Conservation (phyloP, 257 asterid species). For the Prunella vulgaris region DNA sequence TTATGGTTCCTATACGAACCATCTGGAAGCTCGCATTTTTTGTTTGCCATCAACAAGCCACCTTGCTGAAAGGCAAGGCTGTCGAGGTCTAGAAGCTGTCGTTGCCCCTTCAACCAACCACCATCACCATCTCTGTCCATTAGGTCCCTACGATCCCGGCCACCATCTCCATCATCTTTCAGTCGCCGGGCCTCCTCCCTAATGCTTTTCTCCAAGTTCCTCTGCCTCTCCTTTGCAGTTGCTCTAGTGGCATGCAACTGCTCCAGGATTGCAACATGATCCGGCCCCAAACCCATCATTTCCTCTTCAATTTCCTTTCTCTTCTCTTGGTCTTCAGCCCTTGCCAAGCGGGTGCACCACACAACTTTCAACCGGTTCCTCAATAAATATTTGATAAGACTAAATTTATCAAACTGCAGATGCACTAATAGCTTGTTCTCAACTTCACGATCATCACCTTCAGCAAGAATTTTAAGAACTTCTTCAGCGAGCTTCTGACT, state of each 20-base stretch:
- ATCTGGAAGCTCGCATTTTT: slow-evolving; percentile 51
- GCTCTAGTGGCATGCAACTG: slow-evolving; percentile 64
- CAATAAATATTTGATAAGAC: slow-evolving; percentile 41
- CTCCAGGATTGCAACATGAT: slow-evolving; percentile 48
- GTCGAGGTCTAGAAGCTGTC: slow-evolving; percentile 53
- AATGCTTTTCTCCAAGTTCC: slow-evolving; percentile 51
- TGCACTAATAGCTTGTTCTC: slow-evolving; percentile 49
- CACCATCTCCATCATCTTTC: slow-evolving; percentile 54
- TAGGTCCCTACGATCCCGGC: slow-evolving; percentile 26
- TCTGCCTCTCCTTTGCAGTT: slow-evolving; percentile 59
- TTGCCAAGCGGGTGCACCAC: slow-evolving; percentile 55
- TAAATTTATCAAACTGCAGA: slow-evolving; percentile 50
- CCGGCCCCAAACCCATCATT: slow-evolving; percentile 43
- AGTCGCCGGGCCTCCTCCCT: slow-evolving; percentile 58
- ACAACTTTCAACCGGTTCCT: slow-evolving; percentile 54
- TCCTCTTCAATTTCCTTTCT: slow-evolving; percentile 54
- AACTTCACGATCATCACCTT: slow-evolving; percentile 52
- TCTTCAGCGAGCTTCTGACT: slow-evolving; percentile 59
- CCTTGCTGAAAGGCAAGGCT: slow-evolving; percentile 52
- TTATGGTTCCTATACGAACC: slow-evolving; percentile 51
- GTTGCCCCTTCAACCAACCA: slow-evolving; percentile 56
- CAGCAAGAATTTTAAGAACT: slow-evolving; percentile 58
- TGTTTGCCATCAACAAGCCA: slow-evolving; percentile 55
- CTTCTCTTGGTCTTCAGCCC: slow-evolving; percentile 58
- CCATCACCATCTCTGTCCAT: slow-evolving; percentile 56